These are phyloP conservation scores for Colletotrichum viniferum DNA, from an alignment of 2,329 filamentous ascomycete genomes.

Conservation along the genomic window DNA sequence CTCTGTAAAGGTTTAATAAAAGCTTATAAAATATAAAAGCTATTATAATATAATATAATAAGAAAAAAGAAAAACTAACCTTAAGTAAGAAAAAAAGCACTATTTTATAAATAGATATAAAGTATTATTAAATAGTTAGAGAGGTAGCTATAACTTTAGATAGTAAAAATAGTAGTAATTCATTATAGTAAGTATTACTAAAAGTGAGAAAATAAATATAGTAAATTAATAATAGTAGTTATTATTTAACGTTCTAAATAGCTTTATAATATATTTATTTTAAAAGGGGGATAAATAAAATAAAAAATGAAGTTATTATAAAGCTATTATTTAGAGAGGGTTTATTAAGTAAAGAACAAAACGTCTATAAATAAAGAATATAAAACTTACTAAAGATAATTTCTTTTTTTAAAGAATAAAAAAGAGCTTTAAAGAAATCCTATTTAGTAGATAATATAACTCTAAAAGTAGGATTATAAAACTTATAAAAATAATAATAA, in stretches of 20 bases:
- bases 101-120: not conserved
- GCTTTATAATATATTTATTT: not conserved
- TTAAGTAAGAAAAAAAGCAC: too few species aligned
- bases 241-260: not conserved
- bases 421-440: too few species aligned
- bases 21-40: too few species aligned
- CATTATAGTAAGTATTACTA: not conserved
- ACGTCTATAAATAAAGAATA: not conserved
- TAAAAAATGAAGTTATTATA: not conserved
- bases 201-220: not conserved
- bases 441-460: too few species aligned
- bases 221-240: not conserved
- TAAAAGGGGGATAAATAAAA: not conserved
- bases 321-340: not conserved
- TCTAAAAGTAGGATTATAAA: accelerated
- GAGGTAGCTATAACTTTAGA: not conserved
- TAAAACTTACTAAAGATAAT: not conserved
- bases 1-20: too few species aligned
- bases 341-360: not conserved
- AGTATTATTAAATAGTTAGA: not conserved
- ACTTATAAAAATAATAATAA: too few species aligned
- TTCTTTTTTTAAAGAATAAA: not conserved
- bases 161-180: not conserved
- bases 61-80: too few species aligned
- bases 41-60: too few species aligned